Evolutionary conservation across 176 grass and related monocot species (phyloP).

Genomic region (Triticum turgidum): DNA sequence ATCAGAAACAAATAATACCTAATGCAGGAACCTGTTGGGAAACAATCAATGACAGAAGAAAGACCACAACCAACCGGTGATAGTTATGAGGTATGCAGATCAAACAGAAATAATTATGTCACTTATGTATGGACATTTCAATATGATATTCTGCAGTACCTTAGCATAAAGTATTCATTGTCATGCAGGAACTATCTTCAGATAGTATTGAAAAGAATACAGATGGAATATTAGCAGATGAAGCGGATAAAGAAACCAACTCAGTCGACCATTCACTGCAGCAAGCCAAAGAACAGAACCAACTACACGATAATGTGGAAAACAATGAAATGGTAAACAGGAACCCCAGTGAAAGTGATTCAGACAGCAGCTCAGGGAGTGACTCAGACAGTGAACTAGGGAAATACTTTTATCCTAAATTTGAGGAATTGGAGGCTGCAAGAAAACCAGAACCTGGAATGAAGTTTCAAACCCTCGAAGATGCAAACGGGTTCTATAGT

Average conservation of each 20-base stretch:
- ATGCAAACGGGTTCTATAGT: conserved; percentile 13
- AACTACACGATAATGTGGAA: conserved; percentile 5
- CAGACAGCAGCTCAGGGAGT: conserved; percentile 13
- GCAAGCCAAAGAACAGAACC: conserved; percentile 1
- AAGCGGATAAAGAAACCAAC: neutral
- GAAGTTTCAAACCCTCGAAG: conserved; percentile 28
- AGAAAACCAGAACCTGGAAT: conserved; percentile 24
- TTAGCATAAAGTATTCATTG: neutral
- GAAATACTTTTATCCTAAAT: conserved; percentile 25
- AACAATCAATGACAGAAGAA: conserved; percentile 4
- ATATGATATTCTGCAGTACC: neutral
- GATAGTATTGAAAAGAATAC: neutral
- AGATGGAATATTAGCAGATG: neutral
- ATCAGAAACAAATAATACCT: neutral
- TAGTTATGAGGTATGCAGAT: conserved; percentile 18
- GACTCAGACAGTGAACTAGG: conserved; percentile 16
- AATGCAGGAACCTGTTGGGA: neutral
- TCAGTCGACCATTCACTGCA: neutral
- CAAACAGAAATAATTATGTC: neutral
- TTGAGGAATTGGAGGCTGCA: conserved; percentile 26
- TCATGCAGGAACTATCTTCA: conserved; percentile 21
- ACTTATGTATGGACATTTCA: neutral
- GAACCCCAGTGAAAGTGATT: conserved; percentile 22
- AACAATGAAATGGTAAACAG: conserved; percentile 7
- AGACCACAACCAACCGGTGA: neutral